Evolutionary conservation across 768 basidiomycete species (phyloP), one percentile per base, ranked within the genome.

Genomic region (Amanita jacksonii): DNA sequence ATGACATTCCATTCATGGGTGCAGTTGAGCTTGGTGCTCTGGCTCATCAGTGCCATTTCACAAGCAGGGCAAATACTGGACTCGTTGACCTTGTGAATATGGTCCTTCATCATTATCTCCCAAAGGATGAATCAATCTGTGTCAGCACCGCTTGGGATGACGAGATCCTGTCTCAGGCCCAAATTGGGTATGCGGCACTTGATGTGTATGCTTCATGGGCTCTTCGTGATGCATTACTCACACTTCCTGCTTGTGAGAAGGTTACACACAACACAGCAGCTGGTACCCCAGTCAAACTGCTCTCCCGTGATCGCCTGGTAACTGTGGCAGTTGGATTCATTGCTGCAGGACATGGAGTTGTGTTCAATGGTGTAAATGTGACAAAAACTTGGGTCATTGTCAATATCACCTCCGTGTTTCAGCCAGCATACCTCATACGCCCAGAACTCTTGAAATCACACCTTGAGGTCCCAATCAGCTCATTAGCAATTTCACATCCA

Each of bases 11-110:
- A 4, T 62, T 65, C 46, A 35, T 37, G 13, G 59, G 60, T 18
- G 56, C 36, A 7, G 16, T 63, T 32, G 56, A 64, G 31, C 53
- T 66, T 42, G 61, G 53, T 4, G 39, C 41, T 2, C 41, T 54
- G 36, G 60, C 62, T 2, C 64, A 65, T 39, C 54, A 59, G 3
- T 47, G 53, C 3, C 40, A 48, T 5, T 16, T 57, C 7, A 38
- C 53, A 1, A 28, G 41, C 1, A 48, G 45, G 46, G 55, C 56
- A 4, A 47, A 46, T 32, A 43, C 49, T 22, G 42, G 62, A n/a
- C 56, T 66, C 16, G 50, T 57, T 1, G 62, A 66, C 39, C 50
- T 66, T 1, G 55, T 48, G 33, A 62, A 58, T 20, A 16, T 20
- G 1, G 51, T 64, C 20, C 54, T 67, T 3, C 33, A 47, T 0